phyloP scores from a whole-genome alignment of 2,329 filamentous ascomycete species.

The Septoria petroselini region DNA sequence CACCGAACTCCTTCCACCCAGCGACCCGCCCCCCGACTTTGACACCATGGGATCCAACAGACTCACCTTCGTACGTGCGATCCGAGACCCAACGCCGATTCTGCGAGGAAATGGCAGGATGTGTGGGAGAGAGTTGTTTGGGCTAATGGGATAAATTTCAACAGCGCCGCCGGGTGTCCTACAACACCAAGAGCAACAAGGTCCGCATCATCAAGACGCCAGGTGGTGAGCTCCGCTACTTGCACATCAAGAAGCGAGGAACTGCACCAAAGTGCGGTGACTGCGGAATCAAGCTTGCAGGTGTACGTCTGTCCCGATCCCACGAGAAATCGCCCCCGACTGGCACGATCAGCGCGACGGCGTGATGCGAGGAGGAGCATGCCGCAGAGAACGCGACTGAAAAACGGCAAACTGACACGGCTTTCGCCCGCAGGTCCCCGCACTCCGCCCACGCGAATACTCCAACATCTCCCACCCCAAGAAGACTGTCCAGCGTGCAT shows the following conservation, averaged over 20 bases:
- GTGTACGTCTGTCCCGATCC: slow-evolving; percentile 67
- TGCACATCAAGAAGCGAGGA: slow-evolving; percentile 99
- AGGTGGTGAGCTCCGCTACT: slow-evolving; percentile 89
- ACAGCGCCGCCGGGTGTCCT: slow-evolving; percentile 59
- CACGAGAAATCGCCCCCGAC: neutral
- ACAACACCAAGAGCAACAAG: slow-evolving; percentile 98
- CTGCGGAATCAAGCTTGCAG: slow-evolving; percentile 95
- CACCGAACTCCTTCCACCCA: slow-evolving; percentile 9
- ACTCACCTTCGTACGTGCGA: slow-evolving; percentile 55
- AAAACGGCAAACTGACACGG: slow-evolving; percentile 21
- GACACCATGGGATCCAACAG: slow-evolving; percentile 53
- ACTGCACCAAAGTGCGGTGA: slow-evolving; percentile 99
- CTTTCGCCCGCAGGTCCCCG: slow-evolving; percentile 65
- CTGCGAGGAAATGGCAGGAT: slow-evolving; percentile 19
- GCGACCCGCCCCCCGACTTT: slow-evolving; percentile 15
- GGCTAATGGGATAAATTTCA: slow-evolving; percentile 19
- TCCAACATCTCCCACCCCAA: slow-evolving; percentile 94
- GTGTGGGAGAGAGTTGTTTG: neutral
- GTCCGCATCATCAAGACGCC: slow-evolving; percentile 95
- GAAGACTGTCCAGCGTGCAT: slow-evolving; percentile 98
- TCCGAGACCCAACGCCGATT: slow-evolving; percentile 6
- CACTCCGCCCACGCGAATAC: slow-evolving; percentile 98
- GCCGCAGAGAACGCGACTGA: too few relatives aligned
- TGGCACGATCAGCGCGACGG: too few relatives aligned
- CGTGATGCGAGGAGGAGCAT: too few relatives aligned